Conservation (phyloP, 2,329 filamentous ascomycete genomes). For the Dactylellina parvicollis region DNA sequence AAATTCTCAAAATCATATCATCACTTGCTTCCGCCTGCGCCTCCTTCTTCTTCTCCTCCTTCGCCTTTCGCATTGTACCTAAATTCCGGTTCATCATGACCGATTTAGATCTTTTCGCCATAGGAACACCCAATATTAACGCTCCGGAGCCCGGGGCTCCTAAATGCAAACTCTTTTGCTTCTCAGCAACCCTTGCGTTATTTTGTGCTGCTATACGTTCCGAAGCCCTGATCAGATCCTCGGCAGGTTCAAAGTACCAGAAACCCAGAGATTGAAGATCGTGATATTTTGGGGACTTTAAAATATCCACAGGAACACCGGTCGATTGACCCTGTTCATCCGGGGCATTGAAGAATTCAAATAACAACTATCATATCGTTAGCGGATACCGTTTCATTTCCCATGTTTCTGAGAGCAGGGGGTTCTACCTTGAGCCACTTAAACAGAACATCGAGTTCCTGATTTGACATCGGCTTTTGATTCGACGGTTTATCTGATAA, state of each 20-base stretch:
- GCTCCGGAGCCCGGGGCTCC: conserved; percentile 62
- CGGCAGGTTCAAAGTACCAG: conserved; percentile 95
- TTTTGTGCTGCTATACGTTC: conserved; percentile 94
- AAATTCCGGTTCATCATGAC: conserved; percentile 95
- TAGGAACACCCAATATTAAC: conserved; percentile 63
- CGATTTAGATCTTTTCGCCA: conserved; percentile 71
- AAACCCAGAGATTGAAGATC: conserved; percentile 96
- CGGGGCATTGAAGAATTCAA: conserved; percentile 92
- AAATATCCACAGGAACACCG: conserved; percentile 86
- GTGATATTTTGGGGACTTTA: conserved; percentile 98
- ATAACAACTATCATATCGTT: conserved; percentile 69
- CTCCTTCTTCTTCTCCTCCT: conserved; percentile 94
- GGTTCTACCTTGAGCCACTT: conserved; percentile 77
- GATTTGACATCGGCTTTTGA: conserved; percentile 82
- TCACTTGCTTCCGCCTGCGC: conserved; percentile 96
- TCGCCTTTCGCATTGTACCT: conserved; percentile 93
- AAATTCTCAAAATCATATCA: conserved; percentile 95
- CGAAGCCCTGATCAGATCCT: conserved; percentile 91
- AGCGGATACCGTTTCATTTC: neutral
- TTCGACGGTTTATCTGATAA: conserved; percentile 91
- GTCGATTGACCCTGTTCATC: conserved; percentile 86
- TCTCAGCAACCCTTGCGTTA: conserved; percentile 77
- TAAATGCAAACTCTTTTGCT: conserved; percentile 77
- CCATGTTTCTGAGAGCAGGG: neutral
- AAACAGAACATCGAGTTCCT: conserved; percentile 93